Percentiles rank a stretch among this genome's conserved stretches.
phyloP scores from a whole-genome alignment of 768 basidiomycete genomes.

The Kwoniella dejecticola region DNA sequence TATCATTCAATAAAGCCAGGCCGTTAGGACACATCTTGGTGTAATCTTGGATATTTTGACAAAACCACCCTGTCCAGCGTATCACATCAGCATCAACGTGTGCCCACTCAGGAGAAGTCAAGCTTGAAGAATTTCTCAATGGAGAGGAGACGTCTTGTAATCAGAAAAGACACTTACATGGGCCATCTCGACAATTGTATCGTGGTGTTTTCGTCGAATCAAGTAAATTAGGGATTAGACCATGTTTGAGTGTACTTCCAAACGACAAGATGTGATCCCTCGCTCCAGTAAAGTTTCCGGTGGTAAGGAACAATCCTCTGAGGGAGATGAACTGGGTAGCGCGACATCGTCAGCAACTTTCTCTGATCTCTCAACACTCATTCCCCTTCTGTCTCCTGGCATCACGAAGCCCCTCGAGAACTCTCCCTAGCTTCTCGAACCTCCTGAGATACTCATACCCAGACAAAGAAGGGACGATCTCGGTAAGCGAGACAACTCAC shows the following conservation, averaged over 20 bases:
- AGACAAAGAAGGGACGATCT: neutral
- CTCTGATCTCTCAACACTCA: too few relatives aligned
- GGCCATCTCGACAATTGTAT: constrained; percentile 94
- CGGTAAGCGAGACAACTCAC: constrained; percentile 59
- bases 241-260: constrained; percentile 89
- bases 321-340: constrained; percentile 73
- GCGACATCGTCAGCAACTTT: neutral
- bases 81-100: too few relatives aligned
- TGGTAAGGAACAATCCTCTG: constrained; percentile 88
- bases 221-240: constrained; percentile 91
- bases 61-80: constrained; percentile 80
- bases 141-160: too few relatives aligned
- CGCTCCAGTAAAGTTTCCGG: constrained; percentile 70
- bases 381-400: too few relatives aligned
- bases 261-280: constrained; percentile 89
- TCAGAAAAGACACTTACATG: constrained; percentile 66
- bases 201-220: constrained; percentile 84
- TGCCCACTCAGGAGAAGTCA: too few relatives aligned
- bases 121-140: too few relatives aligned
- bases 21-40: constrained; percentile 81
- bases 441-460: neutral
- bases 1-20: constrained; percentile 72
- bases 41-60: constrained; percentile 98
- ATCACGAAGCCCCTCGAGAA: too few relatives aligned
- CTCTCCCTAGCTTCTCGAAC: neutral